Evolutionary conservation across 2,329 filamentous ascomycete species (phyloP), one percentile per base, ranked within the genome.

Genomic region (Helicocarpus griseus): DNA sequence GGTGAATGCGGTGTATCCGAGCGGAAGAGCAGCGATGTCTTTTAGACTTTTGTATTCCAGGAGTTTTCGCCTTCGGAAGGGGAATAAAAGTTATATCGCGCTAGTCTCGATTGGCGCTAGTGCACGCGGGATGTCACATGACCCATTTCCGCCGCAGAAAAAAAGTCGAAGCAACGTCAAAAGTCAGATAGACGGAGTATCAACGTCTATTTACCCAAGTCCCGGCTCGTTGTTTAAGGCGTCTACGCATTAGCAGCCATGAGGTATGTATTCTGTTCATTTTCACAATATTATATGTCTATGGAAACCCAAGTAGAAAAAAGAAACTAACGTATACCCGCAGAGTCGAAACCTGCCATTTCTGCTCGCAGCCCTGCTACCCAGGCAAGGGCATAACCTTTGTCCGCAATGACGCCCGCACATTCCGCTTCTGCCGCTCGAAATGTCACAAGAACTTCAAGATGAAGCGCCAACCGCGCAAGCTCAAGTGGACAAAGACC

Each of bases 381-480:
- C 82, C 82, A 29, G 74, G 75, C 58, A 82, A 80, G 68, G 75
- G 79, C 54, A 86, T 85, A 58, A 83, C 80, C 57, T 85, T 86
- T 62, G 77, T 83, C 58, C 78, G 78, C 65, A 82, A 82, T 69
- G 82, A 85, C 69, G 81, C 80, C 56, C 78, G 79, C 60, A 68
- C 76, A 55, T 85, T 86, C 69, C 75, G 78, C 49, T 86, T 86
- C 71, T 86, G 83, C 73, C 77, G 81, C 47, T 77, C 73, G 45
- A 82, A 83, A 75, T 82, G 79, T 70, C 82, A 85, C 72, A 83
- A 83, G 64, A 85, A 83, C 70, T 95, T 94, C 81, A 93, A 94
- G 75, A 95, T 95, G 88, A 95, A 95, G 86, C 85, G 93, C 60
- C 96, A 97, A 74, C 90, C 91, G 33, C 84, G 91, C 69, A 95